phyloP scores from a whole-genome alignment of 495 filamentous ascomycete species.

The Apiosordaria backusii region DNA sequence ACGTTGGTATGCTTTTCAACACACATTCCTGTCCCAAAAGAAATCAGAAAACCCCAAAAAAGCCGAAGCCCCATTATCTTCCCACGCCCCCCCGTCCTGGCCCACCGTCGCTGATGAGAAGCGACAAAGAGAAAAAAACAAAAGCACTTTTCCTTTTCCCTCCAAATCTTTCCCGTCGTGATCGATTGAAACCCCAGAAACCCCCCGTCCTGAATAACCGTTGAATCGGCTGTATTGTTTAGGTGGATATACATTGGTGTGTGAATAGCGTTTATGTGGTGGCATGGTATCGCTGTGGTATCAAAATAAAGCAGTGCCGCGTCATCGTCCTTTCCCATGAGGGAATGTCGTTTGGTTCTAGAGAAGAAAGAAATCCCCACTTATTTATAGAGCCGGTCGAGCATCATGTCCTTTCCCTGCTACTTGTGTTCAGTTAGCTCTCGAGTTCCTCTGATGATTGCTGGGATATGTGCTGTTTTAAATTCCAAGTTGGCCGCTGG shows the following conservation, averaged over 20 bases:
- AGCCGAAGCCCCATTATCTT: not conserved
- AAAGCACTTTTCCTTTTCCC: not conserved
- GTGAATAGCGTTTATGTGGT: not conserved
- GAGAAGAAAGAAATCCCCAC: not conserved
- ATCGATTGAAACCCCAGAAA: not conserved
- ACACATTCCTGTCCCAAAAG: not conserved
- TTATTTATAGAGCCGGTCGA: slow-evolving; percentile 15
- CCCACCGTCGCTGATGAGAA: not conserved
- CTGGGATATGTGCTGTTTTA: slow-evolving; percentile 4
- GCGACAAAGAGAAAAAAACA: not conserved
- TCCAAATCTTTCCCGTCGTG: not conserved
- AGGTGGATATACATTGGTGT: slow-evolving; percentile 1
- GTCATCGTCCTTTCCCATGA: not conserved
- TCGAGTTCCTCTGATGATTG: not conserved
- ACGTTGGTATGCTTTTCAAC: not conserved
- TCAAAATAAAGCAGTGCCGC: not conserved
- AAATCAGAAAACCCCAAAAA: not conserved
- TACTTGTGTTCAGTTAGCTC: slow-evolving; percentile 14
- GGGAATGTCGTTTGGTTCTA: not conserved
- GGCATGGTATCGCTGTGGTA: not conserved
- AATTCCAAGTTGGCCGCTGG: slow-evolving; percentile 34
- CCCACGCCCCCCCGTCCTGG: not conserved
- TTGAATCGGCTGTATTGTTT: slow-evolving; percentile 1
- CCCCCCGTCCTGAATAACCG: not conserved
- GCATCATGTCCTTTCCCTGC: slow-evolving; percentile 26